phyloP scores from a whole-genome alignment of 345 rosid species.

The Luvunga scandens region DNA sequence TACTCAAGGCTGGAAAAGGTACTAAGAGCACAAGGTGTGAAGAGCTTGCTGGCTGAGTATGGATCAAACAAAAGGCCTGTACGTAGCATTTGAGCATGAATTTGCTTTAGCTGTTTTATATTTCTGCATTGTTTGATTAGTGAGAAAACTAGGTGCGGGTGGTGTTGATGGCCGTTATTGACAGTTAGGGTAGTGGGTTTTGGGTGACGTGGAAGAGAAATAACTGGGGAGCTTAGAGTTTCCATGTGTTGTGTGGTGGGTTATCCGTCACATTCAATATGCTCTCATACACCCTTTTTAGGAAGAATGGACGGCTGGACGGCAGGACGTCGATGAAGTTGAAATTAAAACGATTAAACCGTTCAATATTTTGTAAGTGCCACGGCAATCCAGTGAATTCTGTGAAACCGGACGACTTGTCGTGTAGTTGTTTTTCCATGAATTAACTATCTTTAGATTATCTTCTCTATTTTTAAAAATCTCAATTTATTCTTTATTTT shows the following conservation, averaged over 20 bases:
- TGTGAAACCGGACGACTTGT: too few species aligned
- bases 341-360: neutral
- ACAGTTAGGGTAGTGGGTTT: conserved; percentile 21
- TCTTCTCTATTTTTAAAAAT: too few species aligned
- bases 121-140: conserved; percentile 41
- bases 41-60: conserved; percentile 55
- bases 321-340: too few species aligned
- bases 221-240: conserved; percentile 24
- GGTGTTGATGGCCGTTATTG: conserved; percentile 33
- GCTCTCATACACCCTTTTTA: too few species aligned
- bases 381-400: neutral
- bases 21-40: conserved; percentile 33
- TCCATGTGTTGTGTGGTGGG: conserved; percentile 17
- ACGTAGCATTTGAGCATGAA: conserved; percentile 66
- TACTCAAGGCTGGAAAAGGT: conserved; percentile 53
- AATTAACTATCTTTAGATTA: too few species aligned
- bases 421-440: too few species aligned
- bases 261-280: neutral
- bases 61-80: conserved; percentile 40
- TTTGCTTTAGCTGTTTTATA: conserved; percentile 43
- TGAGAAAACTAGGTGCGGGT: conserved; percentile 29
- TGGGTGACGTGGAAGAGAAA: conserved; percentile 39
- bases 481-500: too few species aligned
- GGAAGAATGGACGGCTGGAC: neutral
- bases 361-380: neutral